Evolutionary conservation across 805 yeast genomes (phyloP).

Genomic region (Maudiozyma bulderi): DNA sequence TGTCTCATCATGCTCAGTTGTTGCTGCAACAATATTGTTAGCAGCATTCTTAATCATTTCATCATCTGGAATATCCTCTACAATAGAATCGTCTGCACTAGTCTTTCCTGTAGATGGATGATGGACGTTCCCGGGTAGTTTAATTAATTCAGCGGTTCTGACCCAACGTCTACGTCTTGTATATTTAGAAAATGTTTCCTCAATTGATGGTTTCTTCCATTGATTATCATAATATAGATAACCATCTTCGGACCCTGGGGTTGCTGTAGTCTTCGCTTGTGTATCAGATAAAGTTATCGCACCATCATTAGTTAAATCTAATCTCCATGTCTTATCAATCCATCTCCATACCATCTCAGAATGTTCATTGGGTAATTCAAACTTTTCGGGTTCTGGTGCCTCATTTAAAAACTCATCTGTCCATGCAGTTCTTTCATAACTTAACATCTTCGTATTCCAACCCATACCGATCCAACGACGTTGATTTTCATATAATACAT

Average conservation of each 20-base stretch:
- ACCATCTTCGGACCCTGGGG: slow-evolving; percentile 76
- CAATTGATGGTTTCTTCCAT: slow-evolving; percentile 86
- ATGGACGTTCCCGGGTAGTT: slow-evolving; percentile 1
- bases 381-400: slow-evolving; percentile 66
- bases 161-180: slow-evolving; percentile 95
- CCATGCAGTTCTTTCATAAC: slow-evolving; percentile 94
- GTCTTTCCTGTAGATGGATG: not conserved
- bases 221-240: slow-evolving; percentile 83
- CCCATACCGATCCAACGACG: slow-evolving; percentile 97
- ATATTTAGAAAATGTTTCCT: slow-evolving; percentile 79
- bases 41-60: not conserved
- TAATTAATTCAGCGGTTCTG: slow-evolving; percentile 82
- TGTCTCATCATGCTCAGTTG: not conserved
- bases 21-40: too few relatives aligned
- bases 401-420: slow-evolving; percentile 93
- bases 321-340: slow-evolving; percentile 89
- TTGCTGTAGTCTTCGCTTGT: slow-evolving; percentile 46
- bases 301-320: slow-evolving; percentile 84
- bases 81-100: not conserved
- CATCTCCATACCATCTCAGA: slow-evolving; percentile 84
- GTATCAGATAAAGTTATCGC: slow-evolving; percentile 60
- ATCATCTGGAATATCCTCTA: not conserved
- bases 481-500: slow-evolving; percentile 88
- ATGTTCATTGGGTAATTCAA: slow-evolving; percentile 68
- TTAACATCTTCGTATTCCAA: slow-evolving; percentile 88